A percentile compares a stretch with the other conserved stretches of the same genome.
phyloP scores from a whole-genome alignment of 345 rosid species.

The Murraya koenigii region DNA sequence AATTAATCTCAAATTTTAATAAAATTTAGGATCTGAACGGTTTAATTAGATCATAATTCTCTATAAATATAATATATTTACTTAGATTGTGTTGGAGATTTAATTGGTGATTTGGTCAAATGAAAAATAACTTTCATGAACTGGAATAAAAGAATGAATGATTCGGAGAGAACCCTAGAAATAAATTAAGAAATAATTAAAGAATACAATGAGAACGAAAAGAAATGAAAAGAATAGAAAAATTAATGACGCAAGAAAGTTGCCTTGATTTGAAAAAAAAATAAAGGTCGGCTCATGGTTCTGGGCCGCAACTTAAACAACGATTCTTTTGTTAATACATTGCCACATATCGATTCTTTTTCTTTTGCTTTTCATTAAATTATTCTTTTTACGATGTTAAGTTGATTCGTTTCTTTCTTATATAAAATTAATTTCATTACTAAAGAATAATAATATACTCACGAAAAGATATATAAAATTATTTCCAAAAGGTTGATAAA shows the following conservation, averaged over 20 bases:
- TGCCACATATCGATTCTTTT: not conserved
- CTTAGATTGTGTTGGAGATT: not conserved
- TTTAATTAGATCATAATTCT: too few relatives aligned
- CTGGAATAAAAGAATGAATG: not conserved
- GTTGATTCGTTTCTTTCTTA: not conserved
- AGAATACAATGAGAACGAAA: not conserved
- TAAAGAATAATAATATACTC: not conserved
- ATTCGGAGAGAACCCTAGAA: not conserved
- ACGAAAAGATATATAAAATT: not conserved
- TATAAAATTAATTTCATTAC: not conserved
- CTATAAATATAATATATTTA: not conserved
- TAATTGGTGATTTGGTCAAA: not conserved
- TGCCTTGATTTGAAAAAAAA: not conserved
- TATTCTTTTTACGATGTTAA: not conserved
- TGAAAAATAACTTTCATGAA: not conserved
- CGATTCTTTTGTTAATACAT: not conserved
- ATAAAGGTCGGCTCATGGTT: conserved; percentile 7
- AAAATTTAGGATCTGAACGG: too few relatives aligned
- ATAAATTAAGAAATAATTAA: not conserved
- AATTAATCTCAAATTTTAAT: too few relatives aligned
- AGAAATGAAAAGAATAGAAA: not conserved
- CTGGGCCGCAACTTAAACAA: too few relatives aligned
- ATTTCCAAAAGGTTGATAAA: not conserved
- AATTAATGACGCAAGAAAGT: not conserved
- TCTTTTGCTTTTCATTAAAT: not conserved